Conservation (phyloP, 2,329 filamentous ascomycete species). For the Cladophialophora chaetospira region DNA sequence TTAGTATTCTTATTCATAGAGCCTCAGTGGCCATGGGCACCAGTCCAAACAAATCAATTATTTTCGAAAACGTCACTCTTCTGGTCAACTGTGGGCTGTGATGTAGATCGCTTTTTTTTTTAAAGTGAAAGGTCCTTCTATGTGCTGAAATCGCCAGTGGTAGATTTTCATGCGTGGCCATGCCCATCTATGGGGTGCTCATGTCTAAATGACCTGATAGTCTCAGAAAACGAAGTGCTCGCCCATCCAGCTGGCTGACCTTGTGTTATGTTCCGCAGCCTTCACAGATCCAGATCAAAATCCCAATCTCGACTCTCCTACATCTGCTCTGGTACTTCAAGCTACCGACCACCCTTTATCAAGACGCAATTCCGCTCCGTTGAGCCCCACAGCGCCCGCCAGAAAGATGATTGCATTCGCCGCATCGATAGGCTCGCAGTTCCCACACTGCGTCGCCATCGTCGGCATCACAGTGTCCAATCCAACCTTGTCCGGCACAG, state of each 20-base stretch:
- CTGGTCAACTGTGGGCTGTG: too few species aligned
- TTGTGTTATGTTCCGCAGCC: too few species aligned
- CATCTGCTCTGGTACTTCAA: not conserved
- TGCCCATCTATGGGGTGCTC: too few species aligned
- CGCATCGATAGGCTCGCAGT: slow-evolving; percentile 3
- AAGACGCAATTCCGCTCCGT: slow-evolving; percentile 5
- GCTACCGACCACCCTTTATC: slow-evolving; percentile 6
- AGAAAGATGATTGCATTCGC: slow-evolving; percentile 7
- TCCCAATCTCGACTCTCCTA: not conserved
- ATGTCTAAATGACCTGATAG: too few species aligned
- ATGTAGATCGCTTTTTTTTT: too few species aligned
- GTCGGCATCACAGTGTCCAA: slow-evolving; percentile 8
- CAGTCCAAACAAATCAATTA: not conserved
- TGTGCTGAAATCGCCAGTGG: too few species aligned
- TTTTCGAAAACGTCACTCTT: too few species aligned
- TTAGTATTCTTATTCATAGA: not conserved
- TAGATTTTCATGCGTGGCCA: too few species aligned
- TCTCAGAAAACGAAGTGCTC: too few species aligned
- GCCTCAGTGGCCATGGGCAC: not conserved
- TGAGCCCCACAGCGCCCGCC: not conserved
- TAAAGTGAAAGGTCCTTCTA: too few species aligned
- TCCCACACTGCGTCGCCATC: slow-evolving; percentile 5
- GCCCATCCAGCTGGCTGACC: too few species aligned
- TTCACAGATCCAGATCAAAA: too few species aligned
- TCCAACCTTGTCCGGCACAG: slow-evolving; percentile 1